phyloP scores from a whole-genome alignment of 164 flowering plant species.

The Kalanchoe fedtschenkoi region DNA sequence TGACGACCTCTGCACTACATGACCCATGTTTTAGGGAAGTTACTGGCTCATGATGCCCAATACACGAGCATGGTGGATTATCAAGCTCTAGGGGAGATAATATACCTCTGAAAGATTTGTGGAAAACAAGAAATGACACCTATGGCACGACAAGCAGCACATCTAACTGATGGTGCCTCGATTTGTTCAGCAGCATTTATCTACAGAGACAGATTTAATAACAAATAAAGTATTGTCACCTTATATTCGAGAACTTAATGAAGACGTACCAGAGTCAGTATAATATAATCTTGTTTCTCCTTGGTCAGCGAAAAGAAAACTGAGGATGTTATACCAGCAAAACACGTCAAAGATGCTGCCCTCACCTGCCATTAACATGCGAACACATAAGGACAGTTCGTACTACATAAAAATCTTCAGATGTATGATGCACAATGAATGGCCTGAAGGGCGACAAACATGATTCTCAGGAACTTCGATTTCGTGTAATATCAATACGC shows the following conservation, averaged over 20 bases:
- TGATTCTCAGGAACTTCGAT: too few species aligned
- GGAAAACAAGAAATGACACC: slow-evolving; percentile 83
- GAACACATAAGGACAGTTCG: background rate
- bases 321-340: slow-evolving; percentile 83
- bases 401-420: background rate
- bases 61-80: background rate
- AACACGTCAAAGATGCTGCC: slow-evolving; percentile 83
- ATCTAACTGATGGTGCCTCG: slow-evolving; percentile 69
- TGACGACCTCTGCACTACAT: slow-evolving; percentile 56
- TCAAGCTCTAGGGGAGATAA: background rate
- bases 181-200: slow-evolving; percentile 49
- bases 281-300: slow-evolving; percentile 52
- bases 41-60: background rate
- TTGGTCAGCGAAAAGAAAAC: slow-evolving; percentile 53
- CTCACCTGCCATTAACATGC: slow-evolving; percentile 41
- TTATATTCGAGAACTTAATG: background rate
- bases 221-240: background rate
- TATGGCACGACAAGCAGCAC: slow-evolving; percentile 94
- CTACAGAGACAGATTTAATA: slow-evolving; percentile 22
- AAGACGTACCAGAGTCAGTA: slow-evolving; percentile 52
- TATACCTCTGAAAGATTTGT: slow-evolving; percentile 50
- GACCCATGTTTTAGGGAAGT: slow-evolving; percentile 11
- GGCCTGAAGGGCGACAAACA: background rate
- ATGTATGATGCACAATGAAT: background rate
- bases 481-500: too few species aligned